Conservation (phyloP, 371 early-diverging fungal species). For the Saksenaea vasiformis region DNA sequence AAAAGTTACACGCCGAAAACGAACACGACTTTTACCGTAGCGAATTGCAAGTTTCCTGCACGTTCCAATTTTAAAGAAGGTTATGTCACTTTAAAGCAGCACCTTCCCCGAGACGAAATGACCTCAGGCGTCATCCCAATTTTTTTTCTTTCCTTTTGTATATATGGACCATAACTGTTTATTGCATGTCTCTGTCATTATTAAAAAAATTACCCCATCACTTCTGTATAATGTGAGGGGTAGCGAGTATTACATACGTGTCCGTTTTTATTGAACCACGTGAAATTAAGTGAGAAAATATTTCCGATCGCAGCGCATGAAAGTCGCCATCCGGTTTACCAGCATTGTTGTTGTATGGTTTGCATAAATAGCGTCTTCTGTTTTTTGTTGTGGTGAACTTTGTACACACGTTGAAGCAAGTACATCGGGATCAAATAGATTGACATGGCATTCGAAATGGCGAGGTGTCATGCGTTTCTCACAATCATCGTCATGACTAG, state of each 20-base stretch:
- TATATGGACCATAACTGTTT: background rate
- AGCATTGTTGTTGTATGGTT: background rate
- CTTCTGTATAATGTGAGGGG: too few relatives aligned
- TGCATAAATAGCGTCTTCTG: background rate
- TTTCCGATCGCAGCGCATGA: background rate
- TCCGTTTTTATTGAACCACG: background rate
- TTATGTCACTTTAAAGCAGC: too few relatives aligned
- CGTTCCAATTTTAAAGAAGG: background rate
- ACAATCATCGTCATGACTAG: background rate
- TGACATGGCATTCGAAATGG: constrained; percentile 16
- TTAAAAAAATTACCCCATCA: too few relatives aligned
- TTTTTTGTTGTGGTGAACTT: background rate
- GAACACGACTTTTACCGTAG: background rate
- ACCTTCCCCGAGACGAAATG: too few relatives aligned
- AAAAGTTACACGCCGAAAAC: background rate
- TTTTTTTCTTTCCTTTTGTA: background rate
- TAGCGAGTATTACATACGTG: too few relatives aligned
- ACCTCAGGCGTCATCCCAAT: background rate
- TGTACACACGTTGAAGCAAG: background rate
- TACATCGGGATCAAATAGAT: constrained; percentile 18
- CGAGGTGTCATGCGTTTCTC: constrained; percentile 6
- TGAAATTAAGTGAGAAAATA: background rate
- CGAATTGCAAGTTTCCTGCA: background rate
- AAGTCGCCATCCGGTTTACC: too few relatives aligned
- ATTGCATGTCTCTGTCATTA: too few relatives aligned